Percentiles rank a stretch among this genome's conserved stretches.
Evolutionary conservation across 2,329 filamentous ascomycete genomes (phyloP).

Genomic region (Karstenula rhodostoma): DNA sequence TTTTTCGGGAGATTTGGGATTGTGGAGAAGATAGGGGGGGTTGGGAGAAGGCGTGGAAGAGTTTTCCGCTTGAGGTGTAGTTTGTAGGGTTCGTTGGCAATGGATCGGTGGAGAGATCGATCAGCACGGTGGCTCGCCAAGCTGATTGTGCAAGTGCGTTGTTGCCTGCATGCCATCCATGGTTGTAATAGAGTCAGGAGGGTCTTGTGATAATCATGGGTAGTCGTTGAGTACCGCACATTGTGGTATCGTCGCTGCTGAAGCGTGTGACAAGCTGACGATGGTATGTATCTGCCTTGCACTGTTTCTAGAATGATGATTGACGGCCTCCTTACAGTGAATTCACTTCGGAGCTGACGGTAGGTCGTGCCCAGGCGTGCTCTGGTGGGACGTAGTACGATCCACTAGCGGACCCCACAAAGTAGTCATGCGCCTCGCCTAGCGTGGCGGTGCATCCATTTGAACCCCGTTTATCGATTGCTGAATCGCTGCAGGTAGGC

Average conservation of each 20-base stretch:
- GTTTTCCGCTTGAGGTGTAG: constrained; percentile 20
- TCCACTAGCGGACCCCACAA: constrained; percentile 1
- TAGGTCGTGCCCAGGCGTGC: background rate
- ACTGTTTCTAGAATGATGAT: background rate
- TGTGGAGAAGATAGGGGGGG: constrained; percentile 20
- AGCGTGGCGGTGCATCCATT: constrained; percentile 5
- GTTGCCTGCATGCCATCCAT: too few relatives aligned
- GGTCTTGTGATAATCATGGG: too few relatives aligned
- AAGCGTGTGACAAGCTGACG: background rate
- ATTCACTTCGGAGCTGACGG: background rate
- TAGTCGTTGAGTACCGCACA: too few relatives aligned
- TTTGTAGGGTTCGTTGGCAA: too few relatives aligned
- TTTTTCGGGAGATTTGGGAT: constrained; percentile 26
- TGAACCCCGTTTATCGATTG: constrained; percentile 5
- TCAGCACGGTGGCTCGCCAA: too few relatives aligned
- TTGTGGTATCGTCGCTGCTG: too few relatives aligned
- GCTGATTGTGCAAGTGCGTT: too few relatives aligned
- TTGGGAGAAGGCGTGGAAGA: constrained; percentile 34
- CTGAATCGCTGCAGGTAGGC: background rate
- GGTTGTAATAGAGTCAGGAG: too few relatives aligned
- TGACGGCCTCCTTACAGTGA: background rate
- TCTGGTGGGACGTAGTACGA: background rate
- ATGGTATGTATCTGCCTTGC: background rate
- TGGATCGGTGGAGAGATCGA: too few relatives aligned
- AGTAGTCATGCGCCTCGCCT: background rate